Evolutionary conservation across 306 rosid genomes (phyloP).

Genomic region (Abrus pulchellus): DNA sequence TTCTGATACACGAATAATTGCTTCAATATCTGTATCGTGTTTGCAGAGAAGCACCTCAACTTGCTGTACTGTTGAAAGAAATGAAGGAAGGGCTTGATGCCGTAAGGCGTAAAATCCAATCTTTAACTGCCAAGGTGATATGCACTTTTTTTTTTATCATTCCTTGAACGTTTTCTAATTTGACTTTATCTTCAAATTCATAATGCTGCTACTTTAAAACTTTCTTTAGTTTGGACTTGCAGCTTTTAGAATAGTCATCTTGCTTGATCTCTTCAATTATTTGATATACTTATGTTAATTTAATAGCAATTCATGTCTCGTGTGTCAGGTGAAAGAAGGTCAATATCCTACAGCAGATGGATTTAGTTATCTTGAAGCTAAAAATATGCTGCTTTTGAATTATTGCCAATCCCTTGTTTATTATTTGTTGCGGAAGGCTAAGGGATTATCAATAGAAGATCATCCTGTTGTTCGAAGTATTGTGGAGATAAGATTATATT

Average conservation of each 20-base stretch:
- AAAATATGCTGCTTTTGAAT: constrained; percentile 77
- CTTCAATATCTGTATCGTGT: constrained; percentile 2
- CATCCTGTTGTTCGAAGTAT: constrained; percentile 80
- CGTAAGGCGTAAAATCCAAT: constrained; percentile 68
- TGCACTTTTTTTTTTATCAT: not conserved
- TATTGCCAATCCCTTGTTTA: constrained; percentile 91
- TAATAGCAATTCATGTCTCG: constrained; percentile 24
- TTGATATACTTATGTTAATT: constrained; percentile 4
- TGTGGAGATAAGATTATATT: constrained; percentile 80
- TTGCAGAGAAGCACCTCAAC: constrained; percentile 70
- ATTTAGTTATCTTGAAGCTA: constrained; percentile 89
- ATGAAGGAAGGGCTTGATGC: constrained; percentile 86
- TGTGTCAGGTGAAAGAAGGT: constrained; percentile 69
- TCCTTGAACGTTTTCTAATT: not conserved
- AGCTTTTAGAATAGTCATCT: not conserved
- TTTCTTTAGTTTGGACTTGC: not conserved
- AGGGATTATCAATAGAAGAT: constrained; percentile 77
- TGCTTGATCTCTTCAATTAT: not conserved
- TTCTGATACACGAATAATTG: too few relatives aligned
- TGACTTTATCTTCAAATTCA: not conserved
- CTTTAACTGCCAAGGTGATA: constrained; percentile 73
- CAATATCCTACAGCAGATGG: constrained; percentile 78
- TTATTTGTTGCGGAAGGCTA: constrained; percentile 81
- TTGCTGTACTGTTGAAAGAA: constrained; percentile 73
- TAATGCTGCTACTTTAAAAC: not conserved